These are phyloP conservation scores for Vigna angularis DNA, from an alignment of 306 rosid genomes.

Conservation along the genomic window DNA sequence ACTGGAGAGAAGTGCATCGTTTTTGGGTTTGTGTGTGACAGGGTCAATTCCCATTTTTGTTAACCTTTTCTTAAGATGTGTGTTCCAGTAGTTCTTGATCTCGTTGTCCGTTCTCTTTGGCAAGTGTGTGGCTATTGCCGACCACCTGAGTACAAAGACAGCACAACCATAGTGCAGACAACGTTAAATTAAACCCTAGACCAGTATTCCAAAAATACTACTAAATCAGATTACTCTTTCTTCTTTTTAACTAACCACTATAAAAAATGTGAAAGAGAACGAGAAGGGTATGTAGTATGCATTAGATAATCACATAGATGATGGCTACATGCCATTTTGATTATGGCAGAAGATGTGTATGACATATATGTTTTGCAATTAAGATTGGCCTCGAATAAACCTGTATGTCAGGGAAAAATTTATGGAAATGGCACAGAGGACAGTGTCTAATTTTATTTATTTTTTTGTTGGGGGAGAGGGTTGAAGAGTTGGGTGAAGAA, in stretches of 20 bases:
- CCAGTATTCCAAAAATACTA: constrained; percentile 32
- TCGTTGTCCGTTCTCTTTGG: constrained; percentile 96
- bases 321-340: not conserved
- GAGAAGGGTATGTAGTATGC: not conserved
- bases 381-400: constrained; percentile 47
- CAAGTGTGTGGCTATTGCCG: constrained; percentile 99
- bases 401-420: constrained; percentile 50
- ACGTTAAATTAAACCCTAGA: constrained; percentile 40
- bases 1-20: constrained; percentile 68
- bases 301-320: constrained; percentile 15
- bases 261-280: not conserved
- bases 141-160: constrained; percentile 72
- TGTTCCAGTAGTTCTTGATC: constrained; percentile 97
- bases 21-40: constrained; percentile 90
- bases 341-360: constrained; percentile 32
- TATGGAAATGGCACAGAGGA: constrained; percentile 51
- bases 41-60: constrained; percentile 99
- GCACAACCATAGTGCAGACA: constrained; percentile 34
- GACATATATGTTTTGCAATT: constrained; percentile 34
- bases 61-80: constrained; percentile 91
- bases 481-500: constrained; percentile 47
- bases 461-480: constrained; percentile 44
- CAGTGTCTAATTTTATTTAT: constrained; percentile 12
- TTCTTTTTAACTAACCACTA: not conserved
- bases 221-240: not conserved